Base-by-base conservation (phyloP, 2,329 filamentous ascomycete genomes). In the Endocalyx cinctus region DNA sequence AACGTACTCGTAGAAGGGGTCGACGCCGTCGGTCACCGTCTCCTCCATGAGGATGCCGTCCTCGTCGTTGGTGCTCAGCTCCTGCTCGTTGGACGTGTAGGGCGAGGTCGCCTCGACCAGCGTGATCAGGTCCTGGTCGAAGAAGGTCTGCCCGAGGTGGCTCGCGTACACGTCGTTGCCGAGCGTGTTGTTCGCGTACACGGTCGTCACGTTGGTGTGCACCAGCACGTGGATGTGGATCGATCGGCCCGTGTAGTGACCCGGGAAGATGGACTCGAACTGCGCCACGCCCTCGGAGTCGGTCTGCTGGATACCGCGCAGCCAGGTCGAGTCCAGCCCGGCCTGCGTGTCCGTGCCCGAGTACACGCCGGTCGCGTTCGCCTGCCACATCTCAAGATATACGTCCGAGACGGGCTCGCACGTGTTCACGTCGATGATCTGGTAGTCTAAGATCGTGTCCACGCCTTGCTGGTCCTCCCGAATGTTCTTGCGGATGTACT, bases 91-190 rank as follows among this genome's bases (percentile, higher is more conserved):
- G 35, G 53, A 52, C 5, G 39, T 54, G 54, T 76, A 76, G 1
- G 72, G 70, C 1, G 50, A 38, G 1, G 57, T 60, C 10, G 54
- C 52, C 40, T 77, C 69, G 34, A 82, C 73, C 25, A 60, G 42
- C 17, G 47, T 46, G 43, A 76, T 68, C 8, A 83, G 68, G 41
- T 65, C 62, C 51, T 81, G 71, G 53, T 82, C 76, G 52, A 79
- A 78, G 66, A 78, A 83, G 31, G 79, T 50, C 52, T 84, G 79
- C n/a, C 79, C 78, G 23, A 82, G 66, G 57, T 83, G 77, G 6
- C 71, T 68, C 37, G 74, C 67, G 8, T 12, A 15, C 12, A 64
- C 63, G 39, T 65, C 70, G 36, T 39, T 38, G 25, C 58, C 55
- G 41, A 74, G 72, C 34, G 69, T 72, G 49, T 71, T 46, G 50